These are phyloP conservation scores for Venturia pyrina DNA, from an alignment of 2,329 filamentous ascomycete genomes.

Conservation along the genomic window DNA sequence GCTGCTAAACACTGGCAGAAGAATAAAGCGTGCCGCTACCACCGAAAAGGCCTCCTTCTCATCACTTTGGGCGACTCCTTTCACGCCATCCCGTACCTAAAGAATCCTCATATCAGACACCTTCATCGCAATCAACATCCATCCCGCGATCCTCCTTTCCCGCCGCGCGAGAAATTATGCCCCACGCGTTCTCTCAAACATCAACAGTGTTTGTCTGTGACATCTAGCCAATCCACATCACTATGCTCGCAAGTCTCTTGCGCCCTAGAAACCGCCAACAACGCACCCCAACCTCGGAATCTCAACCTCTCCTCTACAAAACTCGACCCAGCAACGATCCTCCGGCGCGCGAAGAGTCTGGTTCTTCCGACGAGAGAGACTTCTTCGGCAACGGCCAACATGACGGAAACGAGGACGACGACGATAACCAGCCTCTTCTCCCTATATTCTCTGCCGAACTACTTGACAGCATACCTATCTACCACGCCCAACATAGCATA, in stretches of 20 bases:
- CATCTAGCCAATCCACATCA: not conserved
- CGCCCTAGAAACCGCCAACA: not conserved
- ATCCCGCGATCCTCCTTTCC: not conserved
- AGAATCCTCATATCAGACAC: not conserved
- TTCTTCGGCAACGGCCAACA: conserved; percentile 19
- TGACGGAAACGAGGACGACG: conserved; percentile 20
- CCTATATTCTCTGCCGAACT: conserved; percentile 29
- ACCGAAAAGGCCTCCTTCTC: not conserved
- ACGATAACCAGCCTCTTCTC: conserved; percentile 25
- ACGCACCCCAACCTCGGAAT: not conserved
- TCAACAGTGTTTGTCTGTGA: not conserved
- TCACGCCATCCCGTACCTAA: not conserved
- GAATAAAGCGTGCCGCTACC: not conserved
- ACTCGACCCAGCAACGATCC: not conserved
- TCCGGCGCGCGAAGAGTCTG: conserved; percentile 6
- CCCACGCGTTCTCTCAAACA: not conserved
- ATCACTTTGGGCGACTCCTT: not conserved
- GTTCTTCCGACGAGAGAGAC: conserved; percentile 15
- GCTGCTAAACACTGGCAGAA: not conserved
- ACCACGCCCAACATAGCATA: conserved; percentile 82
- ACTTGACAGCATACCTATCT: conserved; percentile 70
- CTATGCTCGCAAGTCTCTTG: conserved; percentile 7
- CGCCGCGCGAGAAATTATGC: not conserved
- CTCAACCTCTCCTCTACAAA: not conserved
- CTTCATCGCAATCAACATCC: not conserved